These are phyloP conservation scores for Digitaria exilis DNA, from an alignment of 202 grass and related monocot genomes.

Conservation along the genomic window DNA sequence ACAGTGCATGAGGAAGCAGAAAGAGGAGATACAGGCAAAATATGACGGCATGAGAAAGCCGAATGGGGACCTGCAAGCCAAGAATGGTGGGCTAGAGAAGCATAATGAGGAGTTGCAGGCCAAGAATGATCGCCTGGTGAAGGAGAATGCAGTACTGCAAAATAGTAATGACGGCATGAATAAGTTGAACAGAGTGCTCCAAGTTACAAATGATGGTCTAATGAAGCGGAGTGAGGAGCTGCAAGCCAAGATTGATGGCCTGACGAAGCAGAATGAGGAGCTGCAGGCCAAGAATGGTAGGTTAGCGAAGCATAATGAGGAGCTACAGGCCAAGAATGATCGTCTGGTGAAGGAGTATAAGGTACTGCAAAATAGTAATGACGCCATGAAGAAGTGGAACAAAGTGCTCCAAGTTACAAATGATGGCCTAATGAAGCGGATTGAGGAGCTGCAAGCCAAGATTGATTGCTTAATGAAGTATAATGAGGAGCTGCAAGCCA, in stretches of 20 bases:
- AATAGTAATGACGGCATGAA: background rate
- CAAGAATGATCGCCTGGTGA: background rate
- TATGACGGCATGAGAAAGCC: background rate
- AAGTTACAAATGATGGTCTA: background rate
- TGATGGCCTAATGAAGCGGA: background rate
- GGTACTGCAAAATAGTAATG: no score
- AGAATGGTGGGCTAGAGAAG: no score
- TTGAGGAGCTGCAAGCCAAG: no score
- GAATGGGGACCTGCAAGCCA: background rate
- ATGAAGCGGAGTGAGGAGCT: no score
- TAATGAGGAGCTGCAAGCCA: background rate
- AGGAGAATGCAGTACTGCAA: background rate
- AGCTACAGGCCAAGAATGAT: background rate
- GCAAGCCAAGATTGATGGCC: background rate
- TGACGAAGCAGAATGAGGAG: background rate
- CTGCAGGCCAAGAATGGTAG: background rate
- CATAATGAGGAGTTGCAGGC: background rate
- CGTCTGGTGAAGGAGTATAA: no score
- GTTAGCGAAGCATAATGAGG: background rate
- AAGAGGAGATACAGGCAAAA: background rate
- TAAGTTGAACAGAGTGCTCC: background rate
- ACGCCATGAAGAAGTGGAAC: background rate
- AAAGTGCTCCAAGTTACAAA: background rate
- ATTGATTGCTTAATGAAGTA: no score
- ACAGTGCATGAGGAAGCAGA: background rate